Percentiles rank a stretch among this genome's conserved stretches.
phyloP scores from a whole-genome alignment of 2,329 filamentous ascomycete species.

The Exserohilum rostratum region DNA sequence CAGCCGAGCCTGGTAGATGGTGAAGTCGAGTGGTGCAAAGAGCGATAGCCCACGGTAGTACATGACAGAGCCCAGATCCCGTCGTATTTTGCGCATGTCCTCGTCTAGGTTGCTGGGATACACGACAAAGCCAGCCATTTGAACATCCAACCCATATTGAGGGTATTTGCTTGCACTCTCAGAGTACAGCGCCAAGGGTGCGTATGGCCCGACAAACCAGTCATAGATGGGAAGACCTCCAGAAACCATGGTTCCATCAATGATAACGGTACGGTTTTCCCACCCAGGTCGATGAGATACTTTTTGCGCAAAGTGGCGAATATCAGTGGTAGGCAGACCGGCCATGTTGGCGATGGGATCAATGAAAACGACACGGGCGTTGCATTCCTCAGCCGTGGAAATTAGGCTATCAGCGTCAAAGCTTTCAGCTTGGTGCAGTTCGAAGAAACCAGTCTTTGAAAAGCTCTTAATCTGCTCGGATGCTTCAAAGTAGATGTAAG shows the following conservation, averaged over 20 bases:
- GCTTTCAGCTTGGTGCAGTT: background rate
- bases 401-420: slow-evolving; percentile 13
- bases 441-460: background rate
- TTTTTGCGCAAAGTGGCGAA: slow-evolving; percentile 1
- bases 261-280: slow-evolving; percentile 1
- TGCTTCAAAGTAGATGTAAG: slow-evolving; percentile 10
- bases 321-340: slow-evolving; percentile 3
- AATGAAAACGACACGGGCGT: slow-evolving; percentile 5
- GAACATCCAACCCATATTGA: slow-evolving; percentile 7
- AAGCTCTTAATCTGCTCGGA: slow-evolving; percentile 1
- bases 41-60: slow-evolving; percentile 2
- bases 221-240: slow-evolving; percentile 9
- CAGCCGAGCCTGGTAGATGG: slow-evolving; percentile 6
- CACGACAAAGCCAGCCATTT: slow-evolving; percentile 2
- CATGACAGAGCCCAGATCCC: slow-evolving; percentile 2
- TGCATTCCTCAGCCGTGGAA: slow-evolving; percentile 1
- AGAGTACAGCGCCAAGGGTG: slow-evolving; percentile 6
- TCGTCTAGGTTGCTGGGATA: slow-evolving; percentile 1
- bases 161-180: slow-evolving; percentile 11
- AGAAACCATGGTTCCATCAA: slow-evolving; percentile 9
- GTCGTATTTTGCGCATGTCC: slow-evolving; percentile 1
- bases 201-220: slow-evolving; percentile 4
- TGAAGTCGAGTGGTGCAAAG: slow-evolving; percentile 2
- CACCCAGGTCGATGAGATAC: background rate
- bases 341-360: slow-evolving; percentile 10